phyloP scores from a whole-genome alignment of 2,329 filamentous ascomycete genomes.

The Venturia pyrina region DNA sequence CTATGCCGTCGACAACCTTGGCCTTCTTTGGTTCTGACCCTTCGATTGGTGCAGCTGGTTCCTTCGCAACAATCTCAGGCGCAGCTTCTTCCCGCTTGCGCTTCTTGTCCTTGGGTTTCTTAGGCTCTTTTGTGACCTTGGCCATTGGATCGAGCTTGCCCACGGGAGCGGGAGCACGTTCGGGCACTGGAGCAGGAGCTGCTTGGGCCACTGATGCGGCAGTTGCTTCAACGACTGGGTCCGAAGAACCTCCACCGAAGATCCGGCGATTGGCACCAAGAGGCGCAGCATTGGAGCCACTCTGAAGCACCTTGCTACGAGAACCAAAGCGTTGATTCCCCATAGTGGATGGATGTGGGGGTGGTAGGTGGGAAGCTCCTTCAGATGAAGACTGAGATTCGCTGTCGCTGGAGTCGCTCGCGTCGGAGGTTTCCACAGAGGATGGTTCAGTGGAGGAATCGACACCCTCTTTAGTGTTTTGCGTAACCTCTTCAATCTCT shows the following conservation, averaged over 20 bases:
- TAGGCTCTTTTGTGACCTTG: conserved; percentile 2
- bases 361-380: background rate
- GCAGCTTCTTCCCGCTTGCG: conserved; percentile 9
- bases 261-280: background rate
- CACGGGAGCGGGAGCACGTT: background rate
- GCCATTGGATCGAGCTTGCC: background rate
- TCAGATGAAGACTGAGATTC: background rate
- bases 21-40: background rate
- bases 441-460: background rate
- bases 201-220: background rate
- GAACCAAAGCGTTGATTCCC: background rate
- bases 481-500: background rate
- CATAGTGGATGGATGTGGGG: background rate
- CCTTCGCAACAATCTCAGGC: background rate
- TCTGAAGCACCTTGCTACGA: conserved; percentile 1
- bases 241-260: conserved; percentile 5
- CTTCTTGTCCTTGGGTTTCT: conserved; percentile 9
- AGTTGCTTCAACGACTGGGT: background rate
- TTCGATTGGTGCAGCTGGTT: background rate
- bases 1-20: conserved; percentile 6
- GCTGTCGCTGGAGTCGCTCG: background rate
- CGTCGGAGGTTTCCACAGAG: background rate
- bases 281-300: conserved; percentile 3
- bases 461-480: background rate
- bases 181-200: background rate